Base-by-base conservation (phyloP, 1,284 basidiomycete species). In the Cryptococcus maquisensis region DNA sequence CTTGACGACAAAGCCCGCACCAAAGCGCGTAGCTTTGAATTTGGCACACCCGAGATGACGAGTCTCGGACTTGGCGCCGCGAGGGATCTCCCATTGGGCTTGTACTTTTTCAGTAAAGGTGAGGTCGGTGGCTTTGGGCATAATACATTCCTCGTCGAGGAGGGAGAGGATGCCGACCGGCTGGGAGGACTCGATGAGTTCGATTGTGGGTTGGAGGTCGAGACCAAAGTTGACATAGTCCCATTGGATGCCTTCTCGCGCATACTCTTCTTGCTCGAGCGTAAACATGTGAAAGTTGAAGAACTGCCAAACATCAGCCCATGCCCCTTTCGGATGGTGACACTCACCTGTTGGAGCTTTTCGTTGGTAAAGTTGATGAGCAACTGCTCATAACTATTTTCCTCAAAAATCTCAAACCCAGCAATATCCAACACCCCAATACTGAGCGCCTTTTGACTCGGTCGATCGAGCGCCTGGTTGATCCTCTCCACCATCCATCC, bases 231-330 rank as follows among this genome's bases (percentile, higher is more conserved):
- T 97, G 77, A 97, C 88, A 71, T 96, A 98, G 71, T 96, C 88
- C 96, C 96, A 99, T 59, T 95, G 86, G 74, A 99, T 99, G 42
- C 87, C 87, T 73, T 99, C 96, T 24, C 96, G 84, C 13, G 91
- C 84, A 76, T 99, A 98, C 76, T 99, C 96, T 72, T 99, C 95
- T 74, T 99, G 96, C 79, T 99, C 96, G 39, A 98, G 84, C 13
- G 97, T 93, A 75, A 99, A 98, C 96, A 98, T 98, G 77, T 98
- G 96, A 75, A 98, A 93, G 71, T 98, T 99, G 83, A 97, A 97
- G 79, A 94, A 96, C 70, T 76, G 20, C n/a, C 40, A 42, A 37
- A 28, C 23, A 15, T 47, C 39, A 37, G 44, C 20, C 4, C 9
- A 3, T 9, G 18, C n/a, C 12, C 5, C 21, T 28, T 41, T 38